Evolutionary conservation across 106 monocot genomes (phyloP), one percentile per base, ranked within the genome.

Genomic region (Gastrodia elata): DNA sequence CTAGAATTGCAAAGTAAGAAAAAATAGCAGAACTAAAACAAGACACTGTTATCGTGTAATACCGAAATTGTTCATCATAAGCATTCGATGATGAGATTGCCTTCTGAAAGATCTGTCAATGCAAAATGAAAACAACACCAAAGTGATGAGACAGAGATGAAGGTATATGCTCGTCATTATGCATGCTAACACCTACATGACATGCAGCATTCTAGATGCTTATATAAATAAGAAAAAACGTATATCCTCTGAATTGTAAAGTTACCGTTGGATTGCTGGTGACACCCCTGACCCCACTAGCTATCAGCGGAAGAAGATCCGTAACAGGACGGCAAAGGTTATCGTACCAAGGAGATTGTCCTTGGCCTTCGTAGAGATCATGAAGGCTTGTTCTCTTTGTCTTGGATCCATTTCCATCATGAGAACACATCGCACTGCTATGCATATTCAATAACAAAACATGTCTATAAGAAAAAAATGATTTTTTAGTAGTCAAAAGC

Each of bases 261-360:
- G 8, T 77, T 91, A 92, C 95, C 76, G 95, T 83, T 37, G 95
- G 95, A 61, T 92, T 95, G 87, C 95, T 95, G 39, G 95, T 95
- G 70, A 95, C 95, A 75, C 95, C 95, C 48, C 95, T 83, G 2
- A 95, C 89, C 15, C 95, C 95, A 46, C 78, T 87, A 65, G 80
- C 80, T 78, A 95, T 91, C 65, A 95, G 72, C 18, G 95, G 89
- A 22, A 92, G 65, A 75, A 95, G 74, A 84, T 91, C 87, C 40
- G 89, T 86, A 13, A 95, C 95, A 28, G 95, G 95, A 24, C 95
- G 87, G 46, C 95, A 89, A 28, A 95, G 87, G 78, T 95, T 95
- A 70, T 95, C 91, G 77, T 95, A 95, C 95, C 95, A 95, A 32
- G 95, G 95, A 37, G 95, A 95, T 68, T 92, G 95, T 7, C 95